Evolutionary conservation across 2,329 filamentous ascomycete species (phyloP), one percentile per base, ranked within the genome.

Genomic region (Coleophoma cylindrospora): DNA sequence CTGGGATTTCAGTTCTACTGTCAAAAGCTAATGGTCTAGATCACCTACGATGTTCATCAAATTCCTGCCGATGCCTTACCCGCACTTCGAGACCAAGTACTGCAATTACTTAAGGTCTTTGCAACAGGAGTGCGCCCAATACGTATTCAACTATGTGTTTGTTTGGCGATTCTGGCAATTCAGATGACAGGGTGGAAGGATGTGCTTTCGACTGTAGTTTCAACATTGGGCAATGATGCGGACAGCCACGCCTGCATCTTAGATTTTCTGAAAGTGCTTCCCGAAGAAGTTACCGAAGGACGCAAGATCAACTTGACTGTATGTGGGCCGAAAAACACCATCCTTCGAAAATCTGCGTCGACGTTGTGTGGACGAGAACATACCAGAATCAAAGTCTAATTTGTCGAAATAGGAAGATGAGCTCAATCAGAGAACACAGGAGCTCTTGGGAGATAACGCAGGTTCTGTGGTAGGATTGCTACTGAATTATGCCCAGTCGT

Each of bases 241-340:
- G 83, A 85, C 64, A 90, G 87, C 67, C 83, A 94, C 62, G 83
- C 91, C 57, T 94, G 88, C 68, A 87, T 97, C 63, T 78, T 99
- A 65, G 94, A 99, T 70, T 99, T 99, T 70, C 79, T 99, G 58
- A 91, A 90, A 70, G 91, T 99, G 63, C 84, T 99, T 58, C 94
- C 94, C 50, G 94, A 99, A 77, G 94, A 99, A 80, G 94, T 99
- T 66, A 97, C 89, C 61, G 92, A 99, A 79, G 94, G 94, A 74
- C 90, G 94, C 74, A 99, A 97, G 77, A 96, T 99, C 80, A 96
- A 91, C 79, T 81, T 99, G 74, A 91, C 90, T 83, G 91, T 96
- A 94, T 76, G 90, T 92, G 80, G 84, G 86, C 75, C 76, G 75
- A 75, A 69, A 72, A 64, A 67, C 67, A 72, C 69, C 74, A 71